Evolutionary conservation across 495 filamentous ascomycete species (phyloP).

Genomic region (Geopyxis carbonaria): DNA sequence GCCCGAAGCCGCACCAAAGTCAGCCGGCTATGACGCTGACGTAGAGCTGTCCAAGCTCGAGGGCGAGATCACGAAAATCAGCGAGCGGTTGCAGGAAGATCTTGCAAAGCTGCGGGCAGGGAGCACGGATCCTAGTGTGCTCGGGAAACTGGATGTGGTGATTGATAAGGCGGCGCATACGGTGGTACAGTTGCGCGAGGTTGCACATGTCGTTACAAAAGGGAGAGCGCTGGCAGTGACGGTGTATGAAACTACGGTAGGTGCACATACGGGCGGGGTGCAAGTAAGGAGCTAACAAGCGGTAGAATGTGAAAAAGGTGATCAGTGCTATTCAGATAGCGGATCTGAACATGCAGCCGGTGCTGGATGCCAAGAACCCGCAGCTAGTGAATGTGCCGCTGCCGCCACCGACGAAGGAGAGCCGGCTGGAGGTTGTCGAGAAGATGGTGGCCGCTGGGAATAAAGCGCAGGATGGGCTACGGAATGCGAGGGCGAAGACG

Average conservation of each 20-base stretch:
- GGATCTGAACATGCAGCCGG: constrained; percentile 19
- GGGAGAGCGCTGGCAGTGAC: constrained; percentile 14
- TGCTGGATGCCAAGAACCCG: constrained; percentile 18
- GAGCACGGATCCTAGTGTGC: constrained; percentile 5
- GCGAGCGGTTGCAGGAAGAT: constrained; percentile 17
- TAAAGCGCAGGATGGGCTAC: constrained; percentile 18
- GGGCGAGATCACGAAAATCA: constrained; percentile 7
- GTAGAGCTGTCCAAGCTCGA: constrained; percentile 14
- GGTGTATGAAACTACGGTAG: constrained; percentile 19
- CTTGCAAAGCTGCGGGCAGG: constrained; percentile 15
- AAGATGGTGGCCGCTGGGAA: constrained; percentile 13
- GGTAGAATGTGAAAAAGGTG: constrained; percentile 23
- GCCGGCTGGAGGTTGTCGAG: constrained; percentile 6
- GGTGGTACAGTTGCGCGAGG: constrained; percentile 9
- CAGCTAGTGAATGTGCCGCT: constrained; percentile 15
- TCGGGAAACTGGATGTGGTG: constrained; percentile 11
- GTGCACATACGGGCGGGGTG: neutral
- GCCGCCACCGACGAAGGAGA: constrained; percentile 22
- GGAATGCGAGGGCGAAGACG: constrained; percentile 16
- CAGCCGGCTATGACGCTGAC: constrained; percentile 20
- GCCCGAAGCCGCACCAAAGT: too few relatives aligned
- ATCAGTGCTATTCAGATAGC: constrained; percentile 17
- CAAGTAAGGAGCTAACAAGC: neutral
- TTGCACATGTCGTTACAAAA: constrained; percentile 21
- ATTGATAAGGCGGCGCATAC: constrained; percentile 11